phyloP scores from a whole-genome alignment of 2,329 filamentous ascomycete species.

The Stachybotrys chlorohalonatus region DNA sequence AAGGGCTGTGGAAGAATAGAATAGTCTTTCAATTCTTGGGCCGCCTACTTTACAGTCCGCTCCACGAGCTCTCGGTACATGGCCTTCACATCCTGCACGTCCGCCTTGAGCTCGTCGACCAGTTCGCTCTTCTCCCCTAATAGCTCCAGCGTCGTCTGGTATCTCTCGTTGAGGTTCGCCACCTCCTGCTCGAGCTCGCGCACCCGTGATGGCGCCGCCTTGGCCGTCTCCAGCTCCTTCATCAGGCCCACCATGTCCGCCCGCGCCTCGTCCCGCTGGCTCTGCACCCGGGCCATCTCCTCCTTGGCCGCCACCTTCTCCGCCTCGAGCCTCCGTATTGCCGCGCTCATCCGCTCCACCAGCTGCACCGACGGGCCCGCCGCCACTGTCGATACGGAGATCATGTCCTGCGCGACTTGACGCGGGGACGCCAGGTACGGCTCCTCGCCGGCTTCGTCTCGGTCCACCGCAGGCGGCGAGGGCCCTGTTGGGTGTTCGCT shows the following conservation, averaged over 20 bases:
- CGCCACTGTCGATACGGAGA: slow-evolving; percentile 80
- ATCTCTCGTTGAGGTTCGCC: slow-evolving; percentile 61
- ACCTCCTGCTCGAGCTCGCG: slow-evolving; percentile 60
- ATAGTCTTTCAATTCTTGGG: slow-evolving; percentile 3
- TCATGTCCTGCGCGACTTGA: slow-evolving; percentile 70
- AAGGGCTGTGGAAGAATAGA: slow-evolving; percentile 1
- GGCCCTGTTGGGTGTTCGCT: slow-evolving; percentile 24
- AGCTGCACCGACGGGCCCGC: slow-evolving; percentile 91
- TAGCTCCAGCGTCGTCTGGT: slow-evolving; percentile 88
- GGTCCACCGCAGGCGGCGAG: slow-evolving; percentile 29
- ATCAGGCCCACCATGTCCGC: slow-evolving; percentile 84
- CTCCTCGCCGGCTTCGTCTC: slow-evolving; percentile 44
- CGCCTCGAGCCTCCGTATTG: slow-evolving; percentile 80
- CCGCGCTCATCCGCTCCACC: slow-evolving; percentile 91
- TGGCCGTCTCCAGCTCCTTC: slow-evolving; percentile 71
- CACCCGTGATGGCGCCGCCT: slow-evolving; percentile 49
- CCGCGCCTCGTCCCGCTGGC: slow-evolving; percentile 88
- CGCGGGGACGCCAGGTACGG: slow-evolving; percentile 47
- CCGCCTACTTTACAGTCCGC: slow-evolving; percentile 59
- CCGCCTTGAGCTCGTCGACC: slow-evolving; percentile 81
- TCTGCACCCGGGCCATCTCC: slow-evolving; percentile 68
- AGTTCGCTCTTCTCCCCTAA: slow-evolving; percentile 94
- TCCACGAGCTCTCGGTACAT: slow-evolving; percentile 94
- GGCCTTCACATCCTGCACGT: slow-evolving; percentile 87
- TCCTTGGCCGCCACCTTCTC: slow-evolving; percentile 87